Percentiles rank a stretch among this genome's conserved stretches.
Evolutionary conservation across 768 basidiomycete genomes (phyloP).

Genomic region (Multifurca ochricompacta): DNA sequence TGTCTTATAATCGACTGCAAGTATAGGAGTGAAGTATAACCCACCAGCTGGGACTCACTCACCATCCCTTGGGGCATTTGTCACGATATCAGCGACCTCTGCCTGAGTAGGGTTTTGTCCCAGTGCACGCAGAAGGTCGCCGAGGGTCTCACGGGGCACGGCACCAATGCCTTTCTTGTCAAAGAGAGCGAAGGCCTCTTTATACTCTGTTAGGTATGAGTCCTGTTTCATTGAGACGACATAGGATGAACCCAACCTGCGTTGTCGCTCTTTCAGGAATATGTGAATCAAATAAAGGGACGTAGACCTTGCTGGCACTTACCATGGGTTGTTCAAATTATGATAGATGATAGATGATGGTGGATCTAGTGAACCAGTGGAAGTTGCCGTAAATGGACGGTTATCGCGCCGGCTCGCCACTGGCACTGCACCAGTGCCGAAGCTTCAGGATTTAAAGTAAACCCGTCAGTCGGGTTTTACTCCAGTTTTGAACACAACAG

Average conservation of each 20-base stretch:
- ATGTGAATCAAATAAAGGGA: not conserved
- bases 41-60: slow-evolving; percentile 21
- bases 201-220: slow-evolving; percentile 56
- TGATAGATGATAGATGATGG: not conserved
- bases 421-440: too few species aligned
- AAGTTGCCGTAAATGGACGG: not conserved
- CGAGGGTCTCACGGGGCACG: slow-evolving; percentile 80
- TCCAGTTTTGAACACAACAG: too few species aligned
- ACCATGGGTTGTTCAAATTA: slow-evolving; percentile 6
- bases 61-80: slow-evolving; percentile 72
- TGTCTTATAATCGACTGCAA: slow-evolving; percentile 83
- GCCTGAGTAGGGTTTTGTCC: slow-evolving; percentile 99
- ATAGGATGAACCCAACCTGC: slow-evolving; percentile 31
- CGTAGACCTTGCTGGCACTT: not conserved
- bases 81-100: slow-evolving; percentile 83
- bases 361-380: not conserved
- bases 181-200: slow-evolving; percentile 95
- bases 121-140: slow-evolving; percentile 86
- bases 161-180: slow-evolving; percentile 93
- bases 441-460: too few species aligned
- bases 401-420: too few species aligned
- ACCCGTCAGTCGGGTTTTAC: too few species aligned
- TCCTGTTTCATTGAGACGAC: not conserved
- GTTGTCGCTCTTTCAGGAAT: slow-evolving; percentile 39
- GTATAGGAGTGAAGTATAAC: not conserved